Base-by-base conservation (phyloP, 768 basidiomycete species). In the Lanmaoa pseudosensibilis region DNA sequence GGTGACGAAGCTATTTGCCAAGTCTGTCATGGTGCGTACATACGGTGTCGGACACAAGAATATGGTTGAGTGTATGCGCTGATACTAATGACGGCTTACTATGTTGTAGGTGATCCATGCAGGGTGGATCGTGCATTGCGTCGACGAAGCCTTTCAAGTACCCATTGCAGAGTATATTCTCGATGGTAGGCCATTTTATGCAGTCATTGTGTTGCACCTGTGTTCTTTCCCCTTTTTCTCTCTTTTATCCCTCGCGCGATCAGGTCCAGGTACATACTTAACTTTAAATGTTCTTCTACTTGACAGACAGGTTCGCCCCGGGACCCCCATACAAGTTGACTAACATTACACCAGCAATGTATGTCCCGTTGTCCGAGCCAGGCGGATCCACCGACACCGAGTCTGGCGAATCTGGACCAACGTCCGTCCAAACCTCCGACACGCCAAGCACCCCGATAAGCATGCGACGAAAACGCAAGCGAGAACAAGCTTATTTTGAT, bases 101-200 rank as follows among this genome's bases (percentile, higher is more conserved):
- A 11, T n/a, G 23, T 16, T 13, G 6, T 21, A 71, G 70, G 70
- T 71, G 13, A 61, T 71, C 19, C 72, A 71, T 43, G 72, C 52
- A 12, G 66, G 62, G 4, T 71, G 70, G 70, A 71, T 71, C 46
- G 36, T 47, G 30, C 68, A 72, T 48, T 71, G 72, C 52, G 48
- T 68, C 54, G 59, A 68, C 9, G 50, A 61, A 34, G 57, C 50
- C 0, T 73, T 71, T 43, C 55, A 36, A 19, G 66, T 68, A 36
- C 63, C 70, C 16, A 58, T 73, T n/a, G 16, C 64, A 51, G 46
- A 59, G 36, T 71, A 71, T 43, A 55, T 71, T 33, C 68, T 71
- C 25, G 70, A 71, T 19, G 72, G 72, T 71, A 63, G 30, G 68
- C 52, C 16, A 44, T 57, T 40, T 50, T 43, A 46, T 40, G 23